Evolutionary conservation across 2,329 filamentous ascomycete species (phyloP).

Genomic region (Rutstroemia sp.): DNA sequence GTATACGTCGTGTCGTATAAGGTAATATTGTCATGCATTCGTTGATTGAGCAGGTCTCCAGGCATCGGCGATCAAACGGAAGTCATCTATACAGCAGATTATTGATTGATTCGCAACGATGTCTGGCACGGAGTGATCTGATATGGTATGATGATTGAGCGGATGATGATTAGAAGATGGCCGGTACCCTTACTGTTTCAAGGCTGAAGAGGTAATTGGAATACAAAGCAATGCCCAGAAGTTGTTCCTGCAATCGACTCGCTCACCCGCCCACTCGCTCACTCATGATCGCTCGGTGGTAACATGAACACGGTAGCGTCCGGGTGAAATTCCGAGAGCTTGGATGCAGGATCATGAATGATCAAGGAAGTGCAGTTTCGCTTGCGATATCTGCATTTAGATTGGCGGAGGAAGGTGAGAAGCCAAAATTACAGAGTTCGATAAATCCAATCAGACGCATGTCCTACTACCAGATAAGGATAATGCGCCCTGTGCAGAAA

Average conservation of each 20-base stretch:
- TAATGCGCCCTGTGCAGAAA: too few relatives aligned
- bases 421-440: background rate
- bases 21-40: conserved; percentile 5
- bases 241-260: background rate
- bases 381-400: conserved; percentile 5
- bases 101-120: too few relatives aligned
- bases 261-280: background rate
- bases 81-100: background rate
- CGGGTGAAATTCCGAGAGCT: conserved; percentile 8
- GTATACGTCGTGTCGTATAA: background rate
- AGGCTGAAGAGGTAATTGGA: background rate
- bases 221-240: conserved; percentile 1
- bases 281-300: background rate
- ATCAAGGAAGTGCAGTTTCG: conserved; percentile 1
- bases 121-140: too few relatives aligned
- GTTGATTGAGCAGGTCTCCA: conserved; percentile 5
- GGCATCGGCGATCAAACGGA: conserved; percentile 7
- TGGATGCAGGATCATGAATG: conserved; percentile 8
- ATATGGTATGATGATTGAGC: background rate
- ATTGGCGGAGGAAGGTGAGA: background rate
- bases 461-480: background rate
- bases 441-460: background rate
- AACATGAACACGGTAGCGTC: background rate
- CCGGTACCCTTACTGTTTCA: too few relatives aligned
- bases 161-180: background rate